Conservation (phyloP, 352 stramenopile species). For the Phytophthora cryptogea region DNA sequence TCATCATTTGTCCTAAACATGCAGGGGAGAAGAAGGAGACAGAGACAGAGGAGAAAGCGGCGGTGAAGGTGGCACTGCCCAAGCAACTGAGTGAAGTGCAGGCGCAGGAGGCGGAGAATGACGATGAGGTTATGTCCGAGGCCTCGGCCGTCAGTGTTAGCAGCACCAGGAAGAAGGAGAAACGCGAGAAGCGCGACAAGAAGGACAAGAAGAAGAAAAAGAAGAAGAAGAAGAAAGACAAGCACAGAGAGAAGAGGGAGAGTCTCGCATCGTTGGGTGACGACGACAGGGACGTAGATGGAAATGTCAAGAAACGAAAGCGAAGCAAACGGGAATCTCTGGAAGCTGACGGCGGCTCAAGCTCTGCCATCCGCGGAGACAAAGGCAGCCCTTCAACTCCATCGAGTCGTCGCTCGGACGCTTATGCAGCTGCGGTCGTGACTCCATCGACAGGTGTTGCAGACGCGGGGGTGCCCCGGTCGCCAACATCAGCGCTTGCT, state of each 20-base stretch:
- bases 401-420: slow-evolving; percentile 3
- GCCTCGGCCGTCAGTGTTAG: slow-evolving; percentile 37
- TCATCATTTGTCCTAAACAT: slow-evolving; percentile 80
- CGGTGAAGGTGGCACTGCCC: not conserved
- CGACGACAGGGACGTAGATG: slow-evolving; percentile 30
- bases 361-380: slow-evolving; percentile 1
- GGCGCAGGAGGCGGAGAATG: slow-evolving; percentile 28
- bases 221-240: slow-evolving; percentile 50
- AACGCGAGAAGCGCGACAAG: slow-evolving; percentile 62
- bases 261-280: slow-evolving; percentile 26
- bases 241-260: slow-evolving; percentile 35
- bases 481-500: slow-evolving; percentile 20
- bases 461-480: slow-evolving; percentile 6
- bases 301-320: slow-evolving; percentile 28
- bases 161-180: slow-evolving; percentile 52
- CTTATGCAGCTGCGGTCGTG: not conserved
- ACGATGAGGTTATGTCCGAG: slow-evolving; percentile 44
- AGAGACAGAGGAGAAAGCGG: slow-evolving; percentile 5
- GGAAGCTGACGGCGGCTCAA: slow-evolving; percentile 10
- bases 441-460: slow-evolving; percentile 1
- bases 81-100: slow-evolving; percentile 18
- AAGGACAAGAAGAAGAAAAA: slow-evolving; percentile 62
- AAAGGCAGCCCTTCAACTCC: slow-evolving; percentile 15
- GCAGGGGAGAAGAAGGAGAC: slow-evolving; percentile 8
- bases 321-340: slow-evolving; percentile 32